phyloP scores from a whole-genome alignment of 2,329 filamentous ascomycete species.

The Arachnomyces sp. region DNA sequence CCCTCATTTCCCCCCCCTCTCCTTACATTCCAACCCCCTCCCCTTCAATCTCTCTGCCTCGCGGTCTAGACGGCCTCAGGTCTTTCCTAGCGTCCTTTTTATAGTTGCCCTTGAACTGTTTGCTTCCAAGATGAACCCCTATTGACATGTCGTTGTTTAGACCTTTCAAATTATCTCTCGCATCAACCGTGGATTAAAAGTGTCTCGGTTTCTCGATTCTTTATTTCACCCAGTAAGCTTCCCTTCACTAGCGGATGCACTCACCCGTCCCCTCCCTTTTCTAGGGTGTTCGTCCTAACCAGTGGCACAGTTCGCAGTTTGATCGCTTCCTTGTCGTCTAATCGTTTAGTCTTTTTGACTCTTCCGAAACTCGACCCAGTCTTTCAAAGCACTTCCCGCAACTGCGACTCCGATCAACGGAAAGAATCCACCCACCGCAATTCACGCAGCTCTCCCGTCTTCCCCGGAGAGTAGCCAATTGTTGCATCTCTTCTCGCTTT shows the following conservation, averaged over 20 bases:
- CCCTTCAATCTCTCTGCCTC: too few relatives aligned
- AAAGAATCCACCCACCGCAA: constrained; percentile 1
- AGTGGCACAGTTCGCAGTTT: constrained; percentile 30
- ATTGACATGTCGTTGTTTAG: too few relatives aligned
- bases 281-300: constrained; percentile 28
- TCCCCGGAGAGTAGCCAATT: background rate
- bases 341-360: constrained; percentile 20
- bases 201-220: constrained; percentile 3
- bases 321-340: constrained; percentile 25
- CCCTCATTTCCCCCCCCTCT: too few relatives aligned
- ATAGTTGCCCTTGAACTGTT: too few relatives aligned
- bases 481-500: too few relatives aligned
- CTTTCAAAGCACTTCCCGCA: constrained; percentile 16
- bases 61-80: too few relatives aligned
- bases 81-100: too few relatives aligned
- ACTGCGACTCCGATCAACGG: constrained; percentile 19
- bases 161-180: too few relatives aligned
- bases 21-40: too few relatives aligned
- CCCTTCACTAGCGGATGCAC: constrained; percentile 1
- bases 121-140: too few relatives aligned
- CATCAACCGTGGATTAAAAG: too few relatives aligned
- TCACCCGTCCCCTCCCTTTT: constrained; percentile 1
- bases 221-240: constrained; percentile 24
- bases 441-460: background rate
- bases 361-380: constrained; percentile 20